A percentile compares a stretch with the other conserved stretches of the same genome.
Evolutionary conservation across 495 filamentous ascomycete species (phyloP).

Genomic region (Peziza echinospora): DNA sequence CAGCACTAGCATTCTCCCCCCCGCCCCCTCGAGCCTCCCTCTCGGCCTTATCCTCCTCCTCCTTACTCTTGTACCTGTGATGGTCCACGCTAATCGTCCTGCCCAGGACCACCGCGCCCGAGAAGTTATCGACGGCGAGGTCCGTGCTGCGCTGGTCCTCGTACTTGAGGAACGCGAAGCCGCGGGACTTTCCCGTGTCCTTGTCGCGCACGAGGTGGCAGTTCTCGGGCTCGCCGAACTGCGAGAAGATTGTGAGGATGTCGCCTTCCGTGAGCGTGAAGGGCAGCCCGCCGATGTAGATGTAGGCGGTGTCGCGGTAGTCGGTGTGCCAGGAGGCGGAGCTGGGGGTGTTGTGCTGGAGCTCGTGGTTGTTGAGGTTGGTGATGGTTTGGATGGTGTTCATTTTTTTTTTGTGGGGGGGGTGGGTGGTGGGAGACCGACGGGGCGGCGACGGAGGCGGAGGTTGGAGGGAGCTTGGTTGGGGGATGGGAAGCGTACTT

Average conservation of each 20-base stretch:
- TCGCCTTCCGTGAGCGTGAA: conserved; percentile 91
- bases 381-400: conserved; percentile 82
- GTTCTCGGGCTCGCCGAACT: conserved; percentile 84
- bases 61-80: conserved; percentile 65
- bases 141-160: conserved; percentile 94
- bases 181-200: conserved; percentile 80
- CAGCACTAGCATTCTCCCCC: conserved; percentile 25
- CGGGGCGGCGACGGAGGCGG: too few species aligned
- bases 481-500: too few species aligned
- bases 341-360: conserved; percentile 42
- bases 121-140: conserved; percentile 85
- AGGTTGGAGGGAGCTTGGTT: too few species aligned
- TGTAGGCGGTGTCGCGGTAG: conserved; percentile 88
- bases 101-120: conserved; percentile 64
- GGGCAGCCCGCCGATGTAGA: conserved; percentile 88
- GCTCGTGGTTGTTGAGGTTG: conserved; percentile 82
- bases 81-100: conserved; percentile 76
- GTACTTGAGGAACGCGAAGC: conserved; percentile 92
- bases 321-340: conserved; percentile 86
- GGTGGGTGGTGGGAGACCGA: background rate
- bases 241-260: conserved; percentile 89
- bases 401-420: conserved; percentile 39
- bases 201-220: conserved; percentile 82
- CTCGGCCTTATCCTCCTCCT: conserved; percentile 48
- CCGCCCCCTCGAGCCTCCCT: conserved; percentile 21